Conservation (phyloP, 495 filamentous ascomycete genomes). For the Penicillium maclennaniae region DNA sequence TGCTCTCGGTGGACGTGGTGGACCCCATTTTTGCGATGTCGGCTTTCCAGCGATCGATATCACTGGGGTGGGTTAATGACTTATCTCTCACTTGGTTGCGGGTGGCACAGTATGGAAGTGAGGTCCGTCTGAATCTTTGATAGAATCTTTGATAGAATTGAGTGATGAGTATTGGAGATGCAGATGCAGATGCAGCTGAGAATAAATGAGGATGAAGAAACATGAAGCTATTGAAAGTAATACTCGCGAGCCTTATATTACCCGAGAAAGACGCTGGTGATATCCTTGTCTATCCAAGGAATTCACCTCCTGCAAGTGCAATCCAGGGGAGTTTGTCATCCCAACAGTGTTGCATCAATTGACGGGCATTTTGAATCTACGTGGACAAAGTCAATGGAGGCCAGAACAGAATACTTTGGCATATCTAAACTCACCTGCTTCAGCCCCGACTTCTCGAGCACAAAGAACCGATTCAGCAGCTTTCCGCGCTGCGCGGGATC, state of each 20-base stretch:
- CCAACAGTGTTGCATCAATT: slow-evolving; percentile 45
- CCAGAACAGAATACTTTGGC: not conserved
- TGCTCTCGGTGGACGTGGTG: not conserved
- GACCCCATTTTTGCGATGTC: not conserved
- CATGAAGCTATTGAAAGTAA: not conserved
- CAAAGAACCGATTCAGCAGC: slow-evolving; percentile 64
- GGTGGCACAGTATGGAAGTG: not conserved
- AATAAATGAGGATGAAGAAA: not conserved
- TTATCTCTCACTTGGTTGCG: not conserved
- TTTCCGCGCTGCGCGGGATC: slow-evolving; percentile 51
- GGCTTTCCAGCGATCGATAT: not conserved
- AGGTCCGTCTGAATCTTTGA: not conserved
- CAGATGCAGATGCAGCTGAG: not conserved
- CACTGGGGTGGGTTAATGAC: not conserved
- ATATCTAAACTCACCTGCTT: slow-evolving; percentile 53
- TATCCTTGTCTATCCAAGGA: slow-evolving; percentile 31
- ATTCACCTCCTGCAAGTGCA: slow-evolving; percentile 40
- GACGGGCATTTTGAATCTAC: slow-evolving; percentile 44
- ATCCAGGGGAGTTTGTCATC: slow-evolving; percentile 40
- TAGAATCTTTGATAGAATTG: no score
- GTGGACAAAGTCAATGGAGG: not conserved
- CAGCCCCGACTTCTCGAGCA: slow-evolving; percentile 72
- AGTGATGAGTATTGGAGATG: not conserved
- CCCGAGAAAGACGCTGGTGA: not conserved
- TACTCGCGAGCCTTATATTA: not conserved